These are phyloP conservation scores for Podila horticola DNA, from an alignment of 192 early-diverging fungal genomes.

Conservation along the genomic window DNA sequence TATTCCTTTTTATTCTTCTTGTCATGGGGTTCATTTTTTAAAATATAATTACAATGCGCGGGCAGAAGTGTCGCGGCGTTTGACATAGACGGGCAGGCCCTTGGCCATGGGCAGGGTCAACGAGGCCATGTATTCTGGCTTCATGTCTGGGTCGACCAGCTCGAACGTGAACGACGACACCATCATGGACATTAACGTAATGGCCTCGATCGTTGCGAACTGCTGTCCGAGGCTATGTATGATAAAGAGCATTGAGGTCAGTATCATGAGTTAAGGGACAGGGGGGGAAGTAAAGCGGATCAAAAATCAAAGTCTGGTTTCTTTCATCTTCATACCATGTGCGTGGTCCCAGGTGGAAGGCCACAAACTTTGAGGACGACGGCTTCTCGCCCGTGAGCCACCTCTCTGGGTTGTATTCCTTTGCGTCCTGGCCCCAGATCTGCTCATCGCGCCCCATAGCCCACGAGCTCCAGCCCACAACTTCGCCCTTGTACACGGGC, in stretches of 20 bases:
- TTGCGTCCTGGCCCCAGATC: slow-evolving; percentile 74
- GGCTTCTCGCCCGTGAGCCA: slow-evolving; percentile 64
- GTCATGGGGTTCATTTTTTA: too few relatives aligned
- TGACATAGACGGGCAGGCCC: background rate
- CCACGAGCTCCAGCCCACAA: slow-evolving; percentile 62
- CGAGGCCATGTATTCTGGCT: slow-evolving; percentile 26
- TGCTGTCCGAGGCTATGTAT: slow-evolving; percentile 45
- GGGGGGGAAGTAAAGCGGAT: background rate
- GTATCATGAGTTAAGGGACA: too few relatives aligned
- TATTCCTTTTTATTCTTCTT: too few relatives aligned
- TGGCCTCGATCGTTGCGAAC: slow-evolving; percentile 55
- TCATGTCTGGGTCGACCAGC: slow-evolving; percentile 28
- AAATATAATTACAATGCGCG: too few relatives aligned
- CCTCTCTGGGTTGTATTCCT: slow-evolving; percentile 70
- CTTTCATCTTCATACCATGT: slow-evolving; percentile 25
- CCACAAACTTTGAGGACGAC: slow-evolving; percentile 58
- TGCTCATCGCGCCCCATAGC: slow-evolving; percentile 60
- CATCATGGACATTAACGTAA: slow-evolving; percentile 42
- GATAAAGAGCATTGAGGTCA: too few relatives aligned
- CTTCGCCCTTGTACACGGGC: slow-evolving; percentile 60
- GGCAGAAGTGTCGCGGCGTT: background rate
- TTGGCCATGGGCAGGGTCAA: slow-evolving; percentile 33
- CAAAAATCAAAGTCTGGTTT: background rate
- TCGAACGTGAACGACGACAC: slow-evolving; percentile 50
- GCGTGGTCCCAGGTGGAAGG: slow-evolving; percentile 70